Evolutionary conservation across 1,284 basidiomycete genomes (phyloP).

Genomic region (Moesziomyces aphidis): DNA sequence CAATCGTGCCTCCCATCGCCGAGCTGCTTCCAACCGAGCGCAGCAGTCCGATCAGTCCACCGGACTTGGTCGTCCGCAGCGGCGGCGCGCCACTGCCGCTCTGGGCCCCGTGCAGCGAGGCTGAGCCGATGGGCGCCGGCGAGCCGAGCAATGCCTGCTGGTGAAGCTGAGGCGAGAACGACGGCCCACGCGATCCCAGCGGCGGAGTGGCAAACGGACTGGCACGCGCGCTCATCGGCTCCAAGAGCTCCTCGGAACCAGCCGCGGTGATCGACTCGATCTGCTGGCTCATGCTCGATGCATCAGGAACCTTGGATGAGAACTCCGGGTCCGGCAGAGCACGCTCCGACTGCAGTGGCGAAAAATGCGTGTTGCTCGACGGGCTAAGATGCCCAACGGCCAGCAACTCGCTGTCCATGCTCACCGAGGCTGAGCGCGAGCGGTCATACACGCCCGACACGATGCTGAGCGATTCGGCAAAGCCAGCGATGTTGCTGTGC

Average conservation of each 20-base stretch:
- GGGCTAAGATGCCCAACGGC: conserved; percentile 18
- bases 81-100: conserved; percentile 5
- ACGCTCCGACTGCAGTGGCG: conserved; percentile 22
- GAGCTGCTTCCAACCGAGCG: conserved; percentile 40
- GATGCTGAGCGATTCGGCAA: conserved; percentile 44
- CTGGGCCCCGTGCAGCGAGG: not conserved
- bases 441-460: conserved; percentile 9
- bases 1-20: conserved; percentile 5
- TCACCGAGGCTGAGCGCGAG: conserved; percentile 22
- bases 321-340: conserved; percentile 31
- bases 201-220: conserved; percentile 36
- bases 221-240: conserved; percentile 8
- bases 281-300: conserved; percentile 26
- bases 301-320: conserved; percentile 24
- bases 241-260: conserved; percentile 26
- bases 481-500: conserved; percentile 33
- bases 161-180: conserved; percentile 21
- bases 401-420: conserved; percentile 26
- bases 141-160: conserved; percentile 31
- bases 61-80: conserved; percentile 16
- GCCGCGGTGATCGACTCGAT: conserved; percentile 34
- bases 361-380: conserved; percentile 36
- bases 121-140: conserved; percentile 32
- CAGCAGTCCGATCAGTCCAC: conserved; percentile 29
- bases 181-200: conserved; percentile 18